Evolutionary conservation across 495 filamentous ascomycete genomes (phyloP).

Genomic region (Aspergillus funiculosus): DNA sequence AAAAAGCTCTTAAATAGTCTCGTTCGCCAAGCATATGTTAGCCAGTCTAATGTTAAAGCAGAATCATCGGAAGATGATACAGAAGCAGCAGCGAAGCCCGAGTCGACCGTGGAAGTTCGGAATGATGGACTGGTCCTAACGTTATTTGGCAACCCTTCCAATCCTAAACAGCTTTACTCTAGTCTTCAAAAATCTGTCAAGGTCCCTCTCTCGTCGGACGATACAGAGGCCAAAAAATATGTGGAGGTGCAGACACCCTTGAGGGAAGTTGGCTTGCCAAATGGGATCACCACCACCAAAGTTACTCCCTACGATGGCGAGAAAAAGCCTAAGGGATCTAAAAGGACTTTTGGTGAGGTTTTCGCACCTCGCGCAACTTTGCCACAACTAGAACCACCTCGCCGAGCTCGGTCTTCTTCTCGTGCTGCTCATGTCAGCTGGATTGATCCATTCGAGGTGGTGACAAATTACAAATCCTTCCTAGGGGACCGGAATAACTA

Average conservation of each 20-base stretch:
- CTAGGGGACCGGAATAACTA: constrained; percentile 39
- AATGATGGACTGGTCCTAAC: constrained; percentile 60
- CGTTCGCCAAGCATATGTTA: constrained; percentile 37
- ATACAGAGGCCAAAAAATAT: constrained; percentile 39
- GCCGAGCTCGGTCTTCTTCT: constrained; percentile 25
- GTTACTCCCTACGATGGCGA: constrained; percentile 53
- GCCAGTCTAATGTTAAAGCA: constrained; percentile 35
- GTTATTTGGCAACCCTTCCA: constrained; percentile 59
- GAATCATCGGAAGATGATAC: constrained; percentile 38
- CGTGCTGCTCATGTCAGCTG: constrained; percentile 28
- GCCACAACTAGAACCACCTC: constrained; percentile 63
- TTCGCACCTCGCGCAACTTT: constrained; percentile 68
- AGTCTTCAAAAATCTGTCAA: constrained; percentile 59
- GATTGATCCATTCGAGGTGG: constrained; percentile 41
- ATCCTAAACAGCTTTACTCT: constrained; percentile 73
- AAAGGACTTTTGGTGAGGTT: constrained; percentile 69
- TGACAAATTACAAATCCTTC: constrained; percentile 32
- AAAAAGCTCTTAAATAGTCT: constrained; percentile 48
- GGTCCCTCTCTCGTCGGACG: constrained; percentile 31
- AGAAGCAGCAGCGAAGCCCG: constrained; percentile 26
- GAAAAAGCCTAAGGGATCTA: constrained; percentile 33
- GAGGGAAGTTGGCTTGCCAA: constrained; percentile 61
- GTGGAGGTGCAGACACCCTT: constrained; percentile 46
- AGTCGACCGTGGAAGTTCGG: constrained; percentile 25
- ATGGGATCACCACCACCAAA: constrained; percentile 64